Percentiles rank a stretch among this genome's conserved stretches.
Evolutionary conservation across 2,329 filamentous ascomycete species (phyloP).

Genomic region (Aspergillus sojae): DNA sequence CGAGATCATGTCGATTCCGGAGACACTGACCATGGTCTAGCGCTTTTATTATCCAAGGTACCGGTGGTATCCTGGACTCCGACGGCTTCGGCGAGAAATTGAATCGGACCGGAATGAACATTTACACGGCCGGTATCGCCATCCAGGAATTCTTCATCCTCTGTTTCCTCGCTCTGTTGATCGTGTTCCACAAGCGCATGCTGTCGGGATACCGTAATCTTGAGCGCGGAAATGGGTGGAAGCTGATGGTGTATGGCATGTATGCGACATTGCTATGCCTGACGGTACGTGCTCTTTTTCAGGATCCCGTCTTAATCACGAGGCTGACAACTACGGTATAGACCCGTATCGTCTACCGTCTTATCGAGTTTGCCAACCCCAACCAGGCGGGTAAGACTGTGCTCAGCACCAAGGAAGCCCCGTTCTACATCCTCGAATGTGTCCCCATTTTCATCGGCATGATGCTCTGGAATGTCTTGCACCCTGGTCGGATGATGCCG

Average conservation of each 20-base stretch:
- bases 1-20: neutral
- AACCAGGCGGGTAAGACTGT: slow-evolving; percentile 36
- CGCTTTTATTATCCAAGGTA: slow-evolving; percentile 24
- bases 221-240: neutral
- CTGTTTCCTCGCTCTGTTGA: slow-evolving; percentile 54
- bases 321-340: neutral
- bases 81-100: neutral
- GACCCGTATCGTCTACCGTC: slow-evolving; percentile 58
- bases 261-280: slow-evolving; percentile 57
- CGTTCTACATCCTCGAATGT: slow-evolving; percentile 44
- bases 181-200: slow-evolving; percentile 50
- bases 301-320: neutral
- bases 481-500: slow-evolving; percentile 39
- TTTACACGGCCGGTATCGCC: slow-evolving; percentile 38
- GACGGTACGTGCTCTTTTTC: slow-evolving; percentile 27
- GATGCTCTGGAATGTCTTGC: slow-evolving; percentile 38
- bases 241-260: slow-evolving; percentile 50
- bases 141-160: slow-evolving; percentile 59
- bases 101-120: slow-evolving; percentile 24
- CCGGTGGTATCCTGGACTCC: slow-evolving; percentile 22
- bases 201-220: slow-evolving; percentile 31
- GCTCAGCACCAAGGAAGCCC: slow-evolving; percentile 37
- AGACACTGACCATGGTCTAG: neutral
- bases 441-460: slow-evolving; percentile 44
- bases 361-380: slow-evolving; percentile 61